These are phyloP conservation scores for Medakamo hakoo DNA, from an alignment of 139 green algal genomes.

Conservation along the genomic window DNA sequence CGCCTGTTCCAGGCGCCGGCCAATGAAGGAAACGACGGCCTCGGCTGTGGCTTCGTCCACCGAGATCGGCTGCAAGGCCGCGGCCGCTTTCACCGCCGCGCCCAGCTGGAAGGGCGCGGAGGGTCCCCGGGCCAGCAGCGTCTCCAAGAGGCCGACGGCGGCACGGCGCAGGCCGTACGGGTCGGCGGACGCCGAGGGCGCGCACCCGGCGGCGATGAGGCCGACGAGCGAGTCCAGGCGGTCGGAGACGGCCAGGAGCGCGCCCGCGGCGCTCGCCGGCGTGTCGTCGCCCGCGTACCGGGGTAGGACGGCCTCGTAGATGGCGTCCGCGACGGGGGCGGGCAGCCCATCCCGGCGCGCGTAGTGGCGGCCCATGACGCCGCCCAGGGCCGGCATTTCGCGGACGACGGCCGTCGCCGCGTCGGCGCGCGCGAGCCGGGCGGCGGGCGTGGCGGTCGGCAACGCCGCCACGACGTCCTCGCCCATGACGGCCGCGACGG, in stretches of 20 bases:
- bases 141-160: conserved; percentile 73
- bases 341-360: conserved; percentile 39
- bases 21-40: conserved; percentile 15
- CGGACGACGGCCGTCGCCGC: conserved; percentile 80
- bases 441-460: conserved; percentile 25
- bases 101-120: neutral
- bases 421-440: conserved; percentile 66
- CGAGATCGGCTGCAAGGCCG: conserved; percentile 54
- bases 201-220: conserved; percentile 70
- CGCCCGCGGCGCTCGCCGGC: conserved; percentile 40
- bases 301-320: conserved; percentile 80
- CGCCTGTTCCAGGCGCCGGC: conserved; percentile 77
- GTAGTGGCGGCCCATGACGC: conserved; percentile 85
- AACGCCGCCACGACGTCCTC: conserved; percentile 11
- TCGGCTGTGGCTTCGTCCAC: conserved; percentile 28
- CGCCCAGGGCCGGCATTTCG: conserved; percentile 93
- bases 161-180: conserved; percentile 82
- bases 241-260: conserved; percentile 44
- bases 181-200: conserved; percentile 72
- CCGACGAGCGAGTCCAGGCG: conserved; percentile 88
- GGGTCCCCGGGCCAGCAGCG: conserved; percentile 5
- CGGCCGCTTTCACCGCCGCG: conserved; percentile 21
- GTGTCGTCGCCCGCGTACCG: conserved; percentile 61
- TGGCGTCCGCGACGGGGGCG: conserved; percentile 26
- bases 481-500: conserved; percentile 30